phyloP scores from a whole-genome alignment of 2,329 filamentous ascomycete species.

The Torrubiella hemipterigena region DNA sequence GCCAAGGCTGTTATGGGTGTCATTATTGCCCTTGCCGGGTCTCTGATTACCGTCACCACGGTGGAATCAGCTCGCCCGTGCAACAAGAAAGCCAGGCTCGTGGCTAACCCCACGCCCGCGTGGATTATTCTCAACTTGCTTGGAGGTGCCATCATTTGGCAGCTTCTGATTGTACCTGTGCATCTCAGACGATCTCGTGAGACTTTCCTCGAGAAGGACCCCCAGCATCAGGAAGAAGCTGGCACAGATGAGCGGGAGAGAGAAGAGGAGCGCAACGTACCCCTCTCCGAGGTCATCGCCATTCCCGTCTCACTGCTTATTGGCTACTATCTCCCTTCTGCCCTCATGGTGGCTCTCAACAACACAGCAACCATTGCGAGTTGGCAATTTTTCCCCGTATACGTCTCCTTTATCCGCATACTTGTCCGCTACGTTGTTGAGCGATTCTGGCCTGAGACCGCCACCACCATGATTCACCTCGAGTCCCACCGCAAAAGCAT shows the following conservation, averaged over 20 bases:
- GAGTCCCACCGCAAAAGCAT: slow-evolving; percentile 27
- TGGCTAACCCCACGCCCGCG: slow-evolving; percentile 23
- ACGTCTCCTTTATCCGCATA: slow-evolving; percentile 31
- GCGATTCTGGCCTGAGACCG: slow-evolving; percentile 12
- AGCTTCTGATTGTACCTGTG: slow-evolving; percentile 36
- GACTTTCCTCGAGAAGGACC: slow-evolving; percentile 16
- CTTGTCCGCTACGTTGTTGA: slow-evolving; percentile 17
- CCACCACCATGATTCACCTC: slow-evolving; percentile 24
- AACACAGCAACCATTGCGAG: slow-evolving; percentile 22
- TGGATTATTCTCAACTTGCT: slow-evolving; percentile 37
- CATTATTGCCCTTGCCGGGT: slow-evolving; percentile 31
- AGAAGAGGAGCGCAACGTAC: slow-evolving; percentile 23
- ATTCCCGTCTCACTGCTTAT: slow-evolving; percentile 36
- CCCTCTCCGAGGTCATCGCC: slow-evolving; percentile 42
- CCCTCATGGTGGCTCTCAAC: slow-evolving; percentile 31
- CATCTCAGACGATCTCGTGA: slow-evolving; percentile 30
- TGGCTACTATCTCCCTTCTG: slow-evolving; percentile 33
- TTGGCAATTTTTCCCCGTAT: slow-evolving; percentile 42
- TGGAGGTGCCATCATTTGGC: slow-evolving; percentile 38
- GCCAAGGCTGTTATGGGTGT: slow-evolving; percentile 26
- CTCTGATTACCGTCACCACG: slow-evolving; percentile 34
- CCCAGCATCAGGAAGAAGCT: slow-evolving; percentile 5
- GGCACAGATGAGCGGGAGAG: slow-evolving; percentile 9
- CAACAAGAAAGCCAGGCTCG: slow-evolving; percentile 21
- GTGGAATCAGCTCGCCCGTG: slow-evolving; percentile 36